A percentile compares a stretch with the other conserved stretches of the same genome.
Evolutionary conservation across 768 basidiomycete genomes (phyloP).

Genomic region (Serendipita sp.): DNA sequence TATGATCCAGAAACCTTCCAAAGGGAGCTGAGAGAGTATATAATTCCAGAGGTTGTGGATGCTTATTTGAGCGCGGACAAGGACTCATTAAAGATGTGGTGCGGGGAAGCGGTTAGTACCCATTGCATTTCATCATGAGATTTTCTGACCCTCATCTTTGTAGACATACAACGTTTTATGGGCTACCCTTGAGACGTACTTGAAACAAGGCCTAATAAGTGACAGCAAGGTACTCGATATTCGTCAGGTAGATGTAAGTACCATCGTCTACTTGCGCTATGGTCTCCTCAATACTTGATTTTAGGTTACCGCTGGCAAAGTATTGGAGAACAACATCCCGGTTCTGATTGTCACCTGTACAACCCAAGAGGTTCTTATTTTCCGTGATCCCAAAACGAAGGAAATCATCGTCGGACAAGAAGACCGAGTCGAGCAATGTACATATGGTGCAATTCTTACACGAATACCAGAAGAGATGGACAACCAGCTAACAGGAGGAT

Average conservation of each 20-base stretch:
- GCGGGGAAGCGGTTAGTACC: constrained; percentile 74
- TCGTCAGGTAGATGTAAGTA: constrained; percentile 82
- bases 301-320: constrained; percentile 69
- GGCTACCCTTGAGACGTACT: constrained; percentile 93
- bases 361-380: constrained; percentile 86
- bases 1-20: constrained; percentile 81
- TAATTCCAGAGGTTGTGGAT: constrained; percentile 93
- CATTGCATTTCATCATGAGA: neutral
- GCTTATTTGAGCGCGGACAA: constrained; percentile 85
- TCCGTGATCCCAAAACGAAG: constrained; percentile 78
- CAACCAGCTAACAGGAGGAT: constrained; percentile 89
- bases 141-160: neutral
- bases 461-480: constrained; percentile 74
- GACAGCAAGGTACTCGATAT: constrained; percentile 94
- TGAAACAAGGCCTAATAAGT: constrained; percentile 76
- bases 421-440: constrained; percentile 82
- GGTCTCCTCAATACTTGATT: neutral
- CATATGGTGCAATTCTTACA: constrained; percentile 83
- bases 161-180: constrained; percentile 97
- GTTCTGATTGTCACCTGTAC: constrained; percentile 83
- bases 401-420: constrained; percentile 79
- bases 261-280: neutral
- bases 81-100: constrained; percentile 77
- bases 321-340: constrained; percentile 78
- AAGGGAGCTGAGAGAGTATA: constrained; percentile 85